Conservation (phyloP, 192 early-diverging fungal species). For the Gorgonomyces haynaldii region DNA sequence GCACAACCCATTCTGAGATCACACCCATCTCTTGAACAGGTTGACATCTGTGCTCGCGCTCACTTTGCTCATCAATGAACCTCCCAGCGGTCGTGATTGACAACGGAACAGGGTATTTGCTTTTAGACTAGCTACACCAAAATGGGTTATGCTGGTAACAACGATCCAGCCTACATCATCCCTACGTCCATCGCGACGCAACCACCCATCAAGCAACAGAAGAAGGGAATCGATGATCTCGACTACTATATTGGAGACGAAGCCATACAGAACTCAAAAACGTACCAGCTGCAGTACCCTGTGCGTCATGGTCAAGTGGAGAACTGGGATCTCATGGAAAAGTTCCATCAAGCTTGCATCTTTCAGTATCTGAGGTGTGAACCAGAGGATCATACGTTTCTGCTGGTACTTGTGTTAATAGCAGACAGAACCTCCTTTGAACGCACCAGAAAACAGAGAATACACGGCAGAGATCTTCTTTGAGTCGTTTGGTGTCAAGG, state of each 20-base stretch:
- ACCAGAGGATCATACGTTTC: slow-evolving; percentile 95
- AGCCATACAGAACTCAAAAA: slow-evolving; percentile 78
- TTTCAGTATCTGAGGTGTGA: slow-evolving; percentile 98
- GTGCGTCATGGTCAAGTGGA: slow-evolving; percentile 88
- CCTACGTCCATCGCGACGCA: slow-evolving; percentile 87
- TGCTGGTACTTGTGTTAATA: slow-evolving; percentile 49
- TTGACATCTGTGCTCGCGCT: no score
- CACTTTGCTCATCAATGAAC: no score
- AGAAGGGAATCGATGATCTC: slow-evolving; percentile 93
- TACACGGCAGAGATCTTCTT: slow-evolving; percentile 99
- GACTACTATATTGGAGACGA: slow-evolving; percentile 98
- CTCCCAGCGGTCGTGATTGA: slow-evolving; percentile 87
- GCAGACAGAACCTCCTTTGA: slow-evolving; percentile 95
- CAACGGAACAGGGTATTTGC: slow-evolving; percentile 88
- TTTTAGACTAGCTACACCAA: slow-evolving; percentile 50
- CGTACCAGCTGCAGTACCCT: slow-evolving; percentile 35
- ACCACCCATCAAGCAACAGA: slow-evolving; percentile 50
- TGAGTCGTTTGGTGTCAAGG: slow-evolving; percentile 96
- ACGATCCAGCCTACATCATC: slow-evolving; percentile 95
- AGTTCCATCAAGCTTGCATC: slow-evolving; percentile 96
- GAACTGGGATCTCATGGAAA: slow-evolving; percentile 99
- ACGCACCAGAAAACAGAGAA: slow-evolving; percentile 97
- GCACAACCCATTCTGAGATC: no score
- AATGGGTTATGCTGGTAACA: slow-evolving; percentile 95
- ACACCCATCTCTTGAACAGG: no score